Evolutionary conservation across 768 basidiomycete genomes (phyloP).

Genomic region (Megacollybia marginata): DNA sequence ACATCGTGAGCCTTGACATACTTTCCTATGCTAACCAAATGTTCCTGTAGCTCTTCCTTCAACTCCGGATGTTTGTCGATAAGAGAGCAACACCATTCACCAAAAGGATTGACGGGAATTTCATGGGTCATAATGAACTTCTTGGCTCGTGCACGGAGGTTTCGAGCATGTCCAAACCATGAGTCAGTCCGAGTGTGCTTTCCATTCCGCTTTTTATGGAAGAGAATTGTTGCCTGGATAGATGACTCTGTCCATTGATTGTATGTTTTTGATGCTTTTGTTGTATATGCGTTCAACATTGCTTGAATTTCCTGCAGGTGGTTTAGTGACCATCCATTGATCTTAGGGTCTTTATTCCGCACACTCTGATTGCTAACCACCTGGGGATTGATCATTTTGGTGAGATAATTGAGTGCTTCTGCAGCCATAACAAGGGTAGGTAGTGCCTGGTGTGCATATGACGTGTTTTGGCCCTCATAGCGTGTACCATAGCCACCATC

Average conservation of each 20-base stretch:
- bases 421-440: no score
- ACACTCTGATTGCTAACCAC: no score
- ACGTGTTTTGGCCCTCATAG: no score
- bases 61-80: slow-evolving; percentile 8
- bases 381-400: no score
- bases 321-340: no score
- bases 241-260: no score
- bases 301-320: background rate
- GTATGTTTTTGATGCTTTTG: background rate
- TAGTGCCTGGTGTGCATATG: no score
- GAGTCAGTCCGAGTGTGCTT: background rate
- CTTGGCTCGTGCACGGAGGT: background rate
- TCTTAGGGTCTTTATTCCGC: no score
- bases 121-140: background rate
- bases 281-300: background rate
- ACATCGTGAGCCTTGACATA: no score
- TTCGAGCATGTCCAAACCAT: background rate
- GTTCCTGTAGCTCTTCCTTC: slow-evolving; percentile 7
- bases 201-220: background rate
- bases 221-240: background rate
- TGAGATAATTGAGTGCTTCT: no score
- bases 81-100: background rate
- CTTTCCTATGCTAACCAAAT: slow-evolving; percentile 12
- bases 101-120: background rate
- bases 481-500: no score